These are phyloP conservation scores for Eimeria zaria DNA, from an alignment of 169 alveolate species.

Conservation along the genomic window DNA sequence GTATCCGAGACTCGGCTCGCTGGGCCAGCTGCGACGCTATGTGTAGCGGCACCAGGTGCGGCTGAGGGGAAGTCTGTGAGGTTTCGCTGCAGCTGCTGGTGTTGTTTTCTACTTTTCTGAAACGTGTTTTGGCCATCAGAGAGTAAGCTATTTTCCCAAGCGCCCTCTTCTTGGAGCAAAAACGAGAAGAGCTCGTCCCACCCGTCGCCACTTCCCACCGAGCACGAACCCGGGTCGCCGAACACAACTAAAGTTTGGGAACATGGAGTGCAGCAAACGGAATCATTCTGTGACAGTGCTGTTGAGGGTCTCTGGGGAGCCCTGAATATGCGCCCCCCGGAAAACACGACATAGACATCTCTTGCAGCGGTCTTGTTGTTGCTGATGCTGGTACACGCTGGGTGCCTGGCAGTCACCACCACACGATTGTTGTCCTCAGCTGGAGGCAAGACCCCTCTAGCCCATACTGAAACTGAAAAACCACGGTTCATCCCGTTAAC, in stretches of 20 bases:
- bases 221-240: constrained; percentile 27
- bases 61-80: background rate
- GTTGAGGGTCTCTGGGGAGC: background rate
- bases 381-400: background rate
- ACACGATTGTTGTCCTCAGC: background rate
- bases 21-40: constrained; percentile 4
- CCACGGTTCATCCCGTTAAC: constrained; percentile 18
- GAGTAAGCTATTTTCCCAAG: background rate
- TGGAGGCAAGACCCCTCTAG: background rate
- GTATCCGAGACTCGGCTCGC: background rate
- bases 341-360: background rate
- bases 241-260: constrained; percentile 30
- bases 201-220: background rate
- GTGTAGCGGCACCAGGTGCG: constrained; percentile 1
- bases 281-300: background rate
- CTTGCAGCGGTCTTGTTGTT: background rate
- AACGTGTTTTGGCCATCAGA: background rate
- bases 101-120: background rate
- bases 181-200: constrained; percentile 11
- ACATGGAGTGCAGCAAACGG: background rate
- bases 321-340: background rate
- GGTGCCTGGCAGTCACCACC: constrained; percentile 1
- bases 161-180: background rate
- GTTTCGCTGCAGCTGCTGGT: background rate
- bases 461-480: constrained; percentile 43